A percentile compares a stretch with the other conserved stretches of the same genome.
These are phyloP conservation scores for Nymphaea colorata DNA, from an alignment of 164 flowering plant genomes.

Conservation along the genomic window DNA sequence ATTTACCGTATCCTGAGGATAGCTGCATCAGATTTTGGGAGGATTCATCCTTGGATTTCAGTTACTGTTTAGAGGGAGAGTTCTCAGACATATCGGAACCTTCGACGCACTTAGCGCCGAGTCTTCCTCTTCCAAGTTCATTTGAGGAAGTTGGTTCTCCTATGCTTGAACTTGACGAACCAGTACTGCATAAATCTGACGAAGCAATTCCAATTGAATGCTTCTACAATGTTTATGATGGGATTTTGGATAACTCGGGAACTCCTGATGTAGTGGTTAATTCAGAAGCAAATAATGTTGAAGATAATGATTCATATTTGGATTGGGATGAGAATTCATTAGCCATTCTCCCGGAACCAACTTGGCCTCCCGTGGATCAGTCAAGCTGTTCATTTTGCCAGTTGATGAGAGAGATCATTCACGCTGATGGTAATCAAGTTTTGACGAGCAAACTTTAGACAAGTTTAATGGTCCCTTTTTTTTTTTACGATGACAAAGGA, in stretches of 20 bases:
- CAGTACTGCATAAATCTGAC: neutral
- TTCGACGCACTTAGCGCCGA: neutral
- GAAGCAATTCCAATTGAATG: neutral
- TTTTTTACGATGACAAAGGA: neutral
- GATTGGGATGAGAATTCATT: neutral
- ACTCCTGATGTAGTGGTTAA: neutral
- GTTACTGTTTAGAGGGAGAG: neutral
- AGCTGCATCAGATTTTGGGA: neutral
- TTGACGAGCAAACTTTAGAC: neutral
- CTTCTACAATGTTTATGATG: neutral
- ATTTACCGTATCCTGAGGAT: neutral
- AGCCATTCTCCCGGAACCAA: neutral
- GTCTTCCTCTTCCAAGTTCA: neutral
- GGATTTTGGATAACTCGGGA: neutral
- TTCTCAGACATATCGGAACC: neutral
- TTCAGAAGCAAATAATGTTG: neutral
- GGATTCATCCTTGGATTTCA: neutral
- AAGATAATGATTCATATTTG: neutral
- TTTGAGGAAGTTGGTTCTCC: neutral
- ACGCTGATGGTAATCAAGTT: constrained; percentile 28
- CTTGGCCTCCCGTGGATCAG: neutral
- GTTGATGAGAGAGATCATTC: constrained; percentile 35
- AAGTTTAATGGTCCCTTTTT: neutral
- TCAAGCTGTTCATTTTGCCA: constrained; percentile 31
- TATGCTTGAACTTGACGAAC: neutral